Percentiles rank a stretch among this genome's conserved stretches.
These are phyloP conservation scores for Hymenoscyphus occultus DNA, from an alignment of 2,329 filamentous ascomycete genomes.

Conservation along the genomic window DNA sequence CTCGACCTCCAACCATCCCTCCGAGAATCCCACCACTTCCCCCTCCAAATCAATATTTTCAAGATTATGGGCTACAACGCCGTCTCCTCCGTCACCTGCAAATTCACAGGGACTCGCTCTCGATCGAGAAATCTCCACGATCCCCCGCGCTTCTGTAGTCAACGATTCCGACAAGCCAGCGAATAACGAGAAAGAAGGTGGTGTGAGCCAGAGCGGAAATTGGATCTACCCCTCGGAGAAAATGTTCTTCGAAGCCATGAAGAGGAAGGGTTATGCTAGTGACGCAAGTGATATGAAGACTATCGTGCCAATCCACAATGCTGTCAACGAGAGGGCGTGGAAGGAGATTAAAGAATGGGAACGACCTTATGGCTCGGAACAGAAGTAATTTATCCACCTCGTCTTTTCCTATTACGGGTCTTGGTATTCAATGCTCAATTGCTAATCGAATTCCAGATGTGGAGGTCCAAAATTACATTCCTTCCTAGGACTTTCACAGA, in stretches of 20 bases:
- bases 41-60: constrained; percentile 26
- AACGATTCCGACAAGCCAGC: constrained; percentile 49
- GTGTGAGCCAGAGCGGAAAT: constrained; percentile 69
- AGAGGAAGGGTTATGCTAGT: constrained; percentile 78
- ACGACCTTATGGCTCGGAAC: constrained; percentile 56
- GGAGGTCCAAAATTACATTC: constrained; percentile 78
- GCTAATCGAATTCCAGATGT: constrained; percentile 45
- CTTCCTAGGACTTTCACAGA: constrained; percentile 70
- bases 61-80: constrained; percentile 17
- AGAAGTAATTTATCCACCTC: constrained; percentile 46
- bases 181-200: constrained; percentile 76
- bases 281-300: constrained; percentile 76
- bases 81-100: constrained; percentile 13
- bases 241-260: constrained; percentile 98
- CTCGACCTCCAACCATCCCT: constrained; percentile 38
- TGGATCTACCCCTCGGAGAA: constrained; percentile 97
- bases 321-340: constrained; percentile 97
- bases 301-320: constrained; percentile 96
- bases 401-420: neutral
- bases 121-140: constrained; percentile 73
- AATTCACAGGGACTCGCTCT: constrained; percentile 49
- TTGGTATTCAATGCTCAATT: neutral
- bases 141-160: constrained; percentile 59
- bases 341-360: constrained; percentile 90
- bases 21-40: constrained; percentile 40